These are phyloP conservation scores for Fusarium sp. DNA, from an alignment of 2,329 filamentous ascomycete genomes.

Conservation along the genomic window DNA sequence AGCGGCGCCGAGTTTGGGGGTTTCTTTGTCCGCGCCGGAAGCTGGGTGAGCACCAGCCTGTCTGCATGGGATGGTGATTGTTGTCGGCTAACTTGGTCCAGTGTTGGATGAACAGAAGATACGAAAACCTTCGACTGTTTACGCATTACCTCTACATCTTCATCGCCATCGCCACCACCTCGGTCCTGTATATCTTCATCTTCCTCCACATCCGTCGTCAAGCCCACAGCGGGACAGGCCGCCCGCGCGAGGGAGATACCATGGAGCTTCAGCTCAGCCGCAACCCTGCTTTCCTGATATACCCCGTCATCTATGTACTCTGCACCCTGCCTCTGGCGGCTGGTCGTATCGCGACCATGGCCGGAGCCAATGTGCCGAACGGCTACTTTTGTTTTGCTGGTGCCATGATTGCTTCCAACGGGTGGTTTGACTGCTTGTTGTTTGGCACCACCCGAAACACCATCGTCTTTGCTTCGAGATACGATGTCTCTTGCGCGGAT, in stretches of 20 bases:
- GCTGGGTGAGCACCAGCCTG: slow-evolving; percentile 59
- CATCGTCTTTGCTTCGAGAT: slow-evolving; percentile 59
- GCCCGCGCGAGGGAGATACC: slow-evolving; percentile 21
- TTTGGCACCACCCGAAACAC: slow-evolving; percentile 62
- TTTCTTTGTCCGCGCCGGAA: slow-evolving; percentile 70
- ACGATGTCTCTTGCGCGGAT: slow-evolving; percentile 53
- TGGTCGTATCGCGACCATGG: slow-evolving; percentile 70
- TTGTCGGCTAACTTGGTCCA: slow-evolving; percentile 36
- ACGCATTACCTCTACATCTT: slow-evolving; percentile 74
- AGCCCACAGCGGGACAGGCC: slow-evolving; percentile 10
- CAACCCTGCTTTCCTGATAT: slow-evolving; percentile 68
- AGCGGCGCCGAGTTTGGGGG: slow-evolving; percentile 55
- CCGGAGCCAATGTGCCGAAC: slow-evolving; percentile 59
- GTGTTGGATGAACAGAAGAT: slow-evolving; percentile 71
- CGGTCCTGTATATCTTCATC: slow-evolving; percentile 53
- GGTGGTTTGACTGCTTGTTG: slow-evolving; percentile 63
- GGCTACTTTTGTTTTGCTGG: slow-evolving; percentile 68
- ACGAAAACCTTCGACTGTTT: slow-evolving; percentile 63
- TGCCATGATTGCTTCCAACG: slow-evolving; percentile 65
- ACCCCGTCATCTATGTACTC: slow-evolving; percentile 74
- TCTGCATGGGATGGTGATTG: too few relatives aligned
- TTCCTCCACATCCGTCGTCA: slow-evolving; percentile 51
- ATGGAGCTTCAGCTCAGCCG: slow-evolving; percentile 40
- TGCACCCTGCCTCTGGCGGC: slow-evolving; percentile 73
- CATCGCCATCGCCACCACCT: slow-evolving; percentile 51